Conservation (phyloP, 441 rosid genomes). For the Gossypium gossypioides region DNA sequence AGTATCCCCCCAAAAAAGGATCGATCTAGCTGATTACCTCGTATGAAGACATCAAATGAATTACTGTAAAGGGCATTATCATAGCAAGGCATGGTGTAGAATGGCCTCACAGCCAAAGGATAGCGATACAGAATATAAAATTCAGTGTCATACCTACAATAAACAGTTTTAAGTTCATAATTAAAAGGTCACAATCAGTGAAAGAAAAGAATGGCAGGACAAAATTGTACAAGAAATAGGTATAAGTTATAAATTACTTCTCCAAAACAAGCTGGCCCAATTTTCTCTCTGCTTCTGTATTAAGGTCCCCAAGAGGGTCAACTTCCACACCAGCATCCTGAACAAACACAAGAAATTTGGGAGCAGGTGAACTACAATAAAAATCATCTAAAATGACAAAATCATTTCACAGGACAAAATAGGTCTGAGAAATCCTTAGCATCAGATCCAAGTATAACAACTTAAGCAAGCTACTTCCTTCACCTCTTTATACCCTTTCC, state of each 20-base stretch:
- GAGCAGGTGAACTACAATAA: background rate
- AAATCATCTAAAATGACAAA: background rate
- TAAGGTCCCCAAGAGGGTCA: constrained; percentile 83
- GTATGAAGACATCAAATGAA: constrained; percentile 86
- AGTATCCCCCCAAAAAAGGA: background rate
- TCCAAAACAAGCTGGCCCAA: constrained; percentile 75
- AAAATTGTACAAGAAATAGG: background rate
- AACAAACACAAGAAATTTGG: constrained; percentile 10
- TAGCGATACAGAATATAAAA: constrained; percentile 76
- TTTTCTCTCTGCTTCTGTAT: constrained; percentile 77
- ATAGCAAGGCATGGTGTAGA: constrained; percentile 84
- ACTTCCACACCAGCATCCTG: constrained; percentile 80
- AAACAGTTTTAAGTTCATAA: background rate
- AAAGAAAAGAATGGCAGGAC: background rate
- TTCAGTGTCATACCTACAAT: constrained; percentile 62
- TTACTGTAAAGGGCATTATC: constrained; percentile 67
- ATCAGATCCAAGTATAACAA: background rate
- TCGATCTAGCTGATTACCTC: constrained; percentile 37
- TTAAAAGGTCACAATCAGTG: background rate
- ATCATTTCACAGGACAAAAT: constrained; percentile 3
- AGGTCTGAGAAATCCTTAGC: background rate
- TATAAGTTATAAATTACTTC: constrained; percentile 35
- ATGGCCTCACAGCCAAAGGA: constrained; percentile 75
- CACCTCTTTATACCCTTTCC: background rate
- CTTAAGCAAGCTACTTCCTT: background rate